These are phyloP conservation scores for Talaromyces albobiverticillius DNA, from an alignment of 2,329 filamentous ascomycete species.

Conservation along the genomic window DNA sequence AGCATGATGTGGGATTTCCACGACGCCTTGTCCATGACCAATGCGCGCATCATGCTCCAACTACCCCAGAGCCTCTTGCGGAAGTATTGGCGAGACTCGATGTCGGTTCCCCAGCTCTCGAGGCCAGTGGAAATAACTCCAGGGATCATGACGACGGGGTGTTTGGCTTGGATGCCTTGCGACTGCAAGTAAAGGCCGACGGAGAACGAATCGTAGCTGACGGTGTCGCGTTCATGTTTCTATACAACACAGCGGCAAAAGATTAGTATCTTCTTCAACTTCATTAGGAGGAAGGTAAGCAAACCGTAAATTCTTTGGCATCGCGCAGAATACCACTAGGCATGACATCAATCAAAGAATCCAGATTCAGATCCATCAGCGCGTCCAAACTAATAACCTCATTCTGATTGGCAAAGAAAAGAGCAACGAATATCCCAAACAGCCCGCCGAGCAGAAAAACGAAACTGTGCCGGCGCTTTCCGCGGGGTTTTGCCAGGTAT, in stretches of 20 bases:
- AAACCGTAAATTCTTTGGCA: constrained; percentile 77
- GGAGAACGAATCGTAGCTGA: constrained; percentile 90
- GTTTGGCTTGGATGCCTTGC: constrained; percentile 76
- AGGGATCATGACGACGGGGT: constrained; percentile 94
- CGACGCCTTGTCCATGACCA: constrained; percentile 86
- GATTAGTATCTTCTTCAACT: constrained; percentile 13
- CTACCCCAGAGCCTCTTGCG: constrained; percentile 93
- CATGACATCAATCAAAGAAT: constrained; percentile 80
- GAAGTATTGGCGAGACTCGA: constrained; percentile 84
- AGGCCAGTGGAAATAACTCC: constrained; percentile 96
- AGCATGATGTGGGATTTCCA: constrained; percentile 99
- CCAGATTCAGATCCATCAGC: constrained; percentile 69
- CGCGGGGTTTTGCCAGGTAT: constrained; percentile 33
- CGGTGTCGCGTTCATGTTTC: constrained; percentile 82
- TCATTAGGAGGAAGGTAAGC: constrained; percentile 19
- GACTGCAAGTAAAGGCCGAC: constrained; percentile 78
- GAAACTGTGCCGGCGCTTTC: constrained; percentile 73
- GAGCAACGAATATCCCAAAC: constrained; percentile 84
- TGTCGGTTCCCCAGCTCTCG: constrained; percentile 92
- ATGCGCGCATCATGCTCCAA: constrained; percentile 97
- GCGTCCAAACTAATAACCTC: constrained; percentile 85
- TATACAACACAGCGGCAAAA: constrained; percentile 17
- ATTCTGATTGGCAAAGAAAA: constrained; percentile 85
- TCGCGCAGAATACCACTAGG: constrained; percentile 83
- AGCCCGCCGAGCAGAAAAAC: constrained; percentile 85